These are phyloP conservation scores for Botrytis deweyae DNA, from an alignment of 2,329 filamentous ascomycete species.

Conservation along the genomic window DNA sequence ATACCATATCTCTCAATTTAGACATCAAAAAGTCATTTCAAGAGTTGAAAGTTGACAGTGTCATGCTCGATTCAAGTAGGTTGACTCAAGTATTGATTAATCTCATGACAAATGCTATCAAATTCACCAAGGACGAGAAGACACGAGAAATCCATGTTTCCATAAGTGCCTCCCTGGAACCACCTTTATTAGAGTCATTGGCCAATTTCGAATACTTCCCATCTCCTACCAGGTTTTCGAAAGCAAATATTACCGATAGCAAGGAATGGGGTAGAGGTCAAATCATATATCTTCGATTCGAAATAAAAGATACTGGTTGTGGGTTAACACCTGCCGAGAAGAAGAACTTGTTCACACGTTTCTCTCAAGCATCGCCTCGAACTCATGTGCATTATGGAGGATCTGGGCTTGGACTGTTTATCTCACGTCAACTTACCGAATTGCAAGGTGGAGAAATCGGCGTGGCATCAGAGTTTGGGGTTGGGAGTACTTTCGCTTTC, in stretches of 20 bases:
- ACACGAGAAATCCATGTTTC: slow-evolving; percentile 54
- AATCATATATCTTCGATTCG: slow-evolving; percentile 66
- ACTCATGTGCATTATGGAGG: slow-evolving; percentile 80
- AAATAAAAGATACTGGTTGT: slow-evolving; percentile 74
- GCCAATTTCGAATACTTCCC: slow-evolving; percentile 27
- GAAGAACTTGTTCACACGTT: slow-evolving; percentile 72
- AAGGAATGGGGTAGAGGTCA: slow-evolving; percentile 43
- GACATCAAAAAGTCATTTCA: slow-evolving; percentile 61
- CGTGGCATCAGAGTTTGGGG: slow-evolving; percentile 63
- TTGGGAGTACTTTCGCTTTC: slow-evolving; percentile 74
- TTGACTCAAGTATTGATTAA: slow-evolving; percentile 80
- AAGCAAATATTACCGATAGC: slow-evolving; percentile 23
- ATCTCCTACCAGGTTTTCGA: slow-evolving; percentile 35
- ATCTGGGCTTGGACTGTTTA: slow-evolving; percentile 75
- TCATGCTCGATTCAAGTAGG: slow-evolving; percentile 68
- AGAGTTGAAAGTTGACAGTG: slow-evolving; percentile 59
- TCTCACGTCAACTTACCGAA: slow-evolving; percentile 75
- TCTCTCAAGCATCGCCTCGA: slow-evolving; percentile 72
- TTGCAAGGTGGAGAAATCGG: slow-evolving; percentile 79
- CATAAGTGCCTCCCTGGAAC: slow-evolving; percentile 25
- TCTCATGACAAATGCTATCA: slow-evolving; percentile 76
- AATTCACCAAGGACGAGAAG: slow-evolving; percentile 68
- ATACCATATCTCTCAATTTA: slow-evolving; percentile 66
- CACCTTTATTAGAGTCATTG: slow-evolving; percentile 41
- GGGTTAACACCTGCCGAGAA: slow-evolving; percentile 69